A percentile compares a stretch with the other conserved stretches of the same genome.
phyloP scores from a whole-genome alignment of 768 basidiomycete genomes.

The Pholiota microspora region DNA sequence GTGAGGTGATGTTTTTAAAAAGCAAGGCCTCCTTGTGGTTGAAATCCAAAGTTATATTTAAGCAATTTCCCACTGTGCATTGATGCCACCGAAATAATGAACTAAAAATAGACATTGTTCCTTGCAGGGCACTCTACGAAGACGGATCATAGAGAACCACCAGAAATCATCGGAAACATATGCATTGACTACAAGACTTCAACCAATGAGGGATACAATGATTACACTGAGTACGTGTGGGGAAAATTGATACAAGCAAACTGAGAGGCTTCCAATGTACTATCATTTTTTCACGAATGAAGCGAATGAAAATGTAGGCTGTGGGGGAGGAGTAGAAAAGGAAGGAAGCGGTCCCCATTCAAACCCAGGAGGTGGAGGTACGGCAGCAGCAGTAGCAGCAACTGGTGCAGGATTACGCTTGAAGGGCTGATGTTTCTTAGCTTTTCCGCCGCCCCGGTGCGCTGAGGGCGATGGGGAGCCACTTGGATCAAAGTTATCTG shows the following conservation, averaged over 20 bases:
- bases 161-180: no score
- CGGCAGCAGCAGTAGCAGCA: conserved; percentile 21
- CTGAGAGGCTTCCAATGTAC: not conserved
- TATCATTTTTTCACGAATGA: conserved; percentile 2
- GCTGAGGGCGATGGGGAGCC: conserved; percentile 17
- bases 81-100: no score
- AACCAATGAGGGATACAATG: no score
- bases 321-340: conserved; percentile 30
- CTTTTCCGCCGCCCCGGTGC: conserved; percentile 32
- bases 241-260: not conserved
- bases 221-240: no score
- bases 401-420: conserved; percentile 30
- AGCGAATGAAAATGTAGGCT: not conserved
- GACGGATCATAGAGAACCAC: no score
- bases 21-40: not conserved
- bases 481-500: conserved; percentile 41
- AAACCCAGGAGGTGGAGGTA: conserved; percentile 36
- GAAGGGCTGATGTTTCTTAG: conserved; percentile 38
- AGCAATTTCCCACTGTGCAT: no score
- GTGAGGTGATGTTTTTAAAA: not conserved
- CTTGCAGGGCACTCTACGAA: no score
- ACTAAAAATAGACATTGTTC: no score
- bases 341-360: conserved; percentile 64
- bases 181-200: no score
- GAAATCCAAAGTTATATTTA: not conserved